These are phyloP conservation scores for Astragalus glycyphyllos DNA, from an alignment of 306 rosid genomes.

Conservation along the genomic window DNA sequence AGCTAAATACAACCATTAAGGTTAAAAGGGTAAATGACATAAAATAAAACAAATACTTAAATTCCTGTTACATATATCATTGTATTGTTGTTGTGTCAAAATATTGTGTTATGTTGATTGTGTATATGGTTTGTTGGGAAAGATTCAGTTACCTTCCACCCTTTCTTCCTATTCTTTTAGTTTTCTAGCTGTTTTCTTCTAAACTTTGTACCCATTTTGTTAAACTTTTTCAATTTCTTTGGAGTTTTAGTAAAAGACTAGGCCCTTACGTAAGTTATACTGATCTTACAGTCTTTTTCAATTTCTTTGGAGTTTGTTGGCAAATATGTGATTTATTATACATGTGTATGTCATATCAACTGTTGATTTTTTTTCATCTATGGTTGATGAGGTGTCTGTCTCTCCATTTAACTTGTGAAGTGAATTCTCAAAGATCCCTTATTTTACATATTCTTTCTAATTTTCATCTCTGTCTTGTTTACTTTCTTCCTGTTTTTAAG, in stretches of 20 bases:
- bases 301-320: too few species aligned
- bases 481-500: neutral
- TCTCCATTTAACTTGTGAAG: neutral
- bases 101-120: neutral
- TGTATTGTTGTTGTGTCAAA: neutral
- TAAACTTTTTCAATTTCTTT: too few species aligned
- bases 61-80: neutral
- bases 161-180: neutral
- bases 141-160: neutral
- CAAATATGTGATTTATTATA: neutral
- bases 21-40: too few species aligned
- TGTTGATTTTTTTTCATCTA: neutral
- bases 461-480: neutral
- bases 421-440: neutral
- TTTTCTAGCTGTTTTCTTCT: neutral
- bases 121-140: conserved; percentile 13
- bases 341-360: neutral
- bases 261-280: neutral
- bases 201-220: neutral
- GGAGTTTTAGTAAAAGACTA: too few species aligned
- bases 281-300: neutral
- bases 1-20: too few species aligned
- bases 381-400: neutral
- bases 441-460: too few species aligned
- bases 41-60: too few species aligned